Evolutionary conservation across 2,329 filamentous ascomycete genomes (phyloP).

Genomic region (Aspergillus melleus): DNA sequence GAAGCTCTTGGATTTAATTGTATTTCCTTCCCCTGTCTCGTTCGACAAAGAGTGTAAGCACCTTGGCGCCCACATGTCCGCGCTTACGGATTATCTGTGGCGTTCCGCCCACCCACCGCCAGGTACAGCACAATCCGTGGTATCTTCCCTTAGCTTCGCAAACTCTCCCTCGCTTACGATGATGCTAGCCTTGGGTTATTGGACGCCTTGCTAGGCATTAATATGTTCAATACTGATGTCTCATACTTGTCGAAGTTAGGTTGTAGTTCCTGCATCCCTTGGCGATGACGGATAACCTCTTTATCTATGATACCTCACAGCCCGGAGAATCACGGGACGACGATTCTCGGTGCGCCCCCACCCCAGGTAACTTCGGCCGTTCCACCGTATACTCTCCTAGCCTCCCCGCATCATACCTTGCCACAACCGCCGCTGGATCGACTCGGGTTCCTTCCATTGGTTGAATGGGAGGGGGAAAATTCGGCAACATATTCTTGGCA

Average conservation of each 20-base stretch:
- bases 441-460: constrained; percentile 15
- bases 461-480: constrained; percentile 10
- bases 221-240: constrained; percentile 1
- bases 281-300: constrained; percentile 14
- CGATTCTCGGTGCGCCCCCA: constrained; percentile 9
- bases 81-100: constrained; percentile 4
- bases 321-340: constrained; percentile 9
- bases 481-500: too few species aligned
- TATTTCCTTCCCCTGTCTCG: background rate
- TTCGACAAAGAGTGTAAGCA: constrained; percentile 1
- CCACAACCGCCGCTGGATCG: constrained; percentile 6
- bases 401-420: constrained; percentile 12
- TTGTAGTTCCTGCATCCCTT: background rate
- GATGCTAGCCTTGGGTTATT: constrained; percentile 8
- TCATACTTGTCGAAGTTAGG: background rate
- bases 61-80: constrained; percentile 1
- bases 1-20: too few species aligned
- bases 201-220: constrained; percentile 8
- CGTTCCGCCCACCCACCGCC: too few species aligned
- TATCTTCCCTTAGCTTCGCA: constrained; percentile 4
- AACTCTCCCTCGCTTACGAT: constrained; percentile 3
- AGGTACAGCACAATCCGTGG: constrained; percentile 4
- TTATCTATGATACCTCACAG: constrained; percentile 10
- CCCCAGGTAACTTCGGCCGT: constrained; percentile 9
- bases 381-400: constrained; percentile 10